phyloP scores from a whole-genome alignment of 306 rosid genomes.

The Erythrophleum fordii region DNA sequence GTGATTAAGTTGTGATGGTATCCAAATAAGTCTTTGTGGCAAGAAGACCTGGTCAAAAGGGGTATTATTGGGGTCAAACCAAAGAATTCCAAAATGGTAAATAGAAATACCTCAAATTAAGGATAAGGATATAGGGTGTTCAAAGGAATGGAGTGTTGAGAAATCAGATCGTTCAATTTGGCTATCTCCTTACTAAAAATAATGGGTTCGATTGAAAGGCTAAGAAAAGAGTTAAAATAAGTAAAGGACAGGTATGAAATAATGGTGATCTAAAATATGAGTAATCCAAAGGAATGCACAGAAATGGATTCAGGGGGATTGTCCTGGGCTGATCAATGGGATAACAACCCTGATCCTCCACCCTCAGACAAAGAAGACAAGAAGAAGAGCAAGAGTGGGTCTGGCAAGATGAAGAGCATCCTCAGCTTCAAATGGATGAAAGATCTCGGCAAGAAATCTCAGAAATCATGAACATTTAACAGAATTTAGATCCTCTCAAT shows the following conservation, averaged over 20 bases:
- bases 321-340: conserved; percentile 73
- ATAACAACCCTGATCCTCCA: conserved; percentile 48
- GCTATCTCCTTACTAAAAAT: neutral
- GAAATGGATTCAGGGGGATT: conserved; percentile 52
- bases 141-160: too few relatives aligned
- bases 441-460: conserved; percentile 40
- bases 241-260: neutral
- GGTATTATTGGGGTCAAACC: neutral
- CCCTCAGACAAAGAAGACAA: conserved; percentile 39
- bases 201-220: neutral
- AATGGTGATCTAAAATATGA: too few relatives aligned
- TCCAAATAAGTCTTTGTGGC: neutral
- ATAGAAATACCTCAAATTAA: neutral
- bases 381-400: conserved; percentile 46
- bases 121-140: neutral
- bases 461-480: conserved; percentile 4
- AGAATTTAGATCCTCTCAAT: too few relatives aligned
- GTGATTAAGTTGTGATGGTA: too few relatives aligned
- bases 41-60: neutral
- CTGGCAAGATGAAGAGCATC: conserved; percentile 35
- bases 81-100: neutral
- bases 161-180: neutral
- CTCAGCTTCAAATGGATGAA: conserved; percentile 58
- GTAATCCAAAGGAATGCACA: neutral
- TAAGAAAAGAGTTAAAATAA: neutral